Conservation (phyloP, 768 basidiomycete species). For the Lactarius deliciosus region DNA sequence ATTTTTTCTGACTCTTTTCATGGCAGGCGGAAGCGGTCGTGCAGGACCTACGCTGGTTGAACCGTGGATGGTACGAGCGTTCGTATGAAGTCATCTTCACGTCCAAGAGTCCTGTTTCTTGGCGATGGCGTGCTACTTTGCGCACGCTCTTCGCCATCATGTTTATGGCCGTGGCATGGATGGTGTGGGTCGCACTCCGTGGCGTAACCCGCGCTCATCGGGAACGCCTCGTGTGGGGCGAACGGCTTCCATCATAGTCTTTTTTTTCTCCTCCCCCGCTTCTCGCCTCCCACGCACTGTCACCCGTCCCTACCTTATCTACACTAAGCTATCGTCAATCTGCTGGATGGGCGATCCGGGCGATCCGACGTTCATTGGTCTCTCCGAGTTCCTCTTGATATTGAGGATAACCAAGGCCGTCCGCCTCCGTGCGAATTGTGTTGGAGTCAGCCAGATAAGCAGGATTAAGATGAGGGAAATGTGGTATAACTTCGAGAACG, state of each 20-base stretch:
- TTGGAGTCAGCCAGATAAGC: no score
- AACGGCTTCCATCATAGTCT: slow-evolving; percentile 66
- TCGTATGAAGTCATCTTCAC: slow-evolving; percentile 77
- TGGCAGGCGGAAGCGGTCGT: slow-evolving; percentile 63
- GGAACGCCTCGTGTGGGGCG: slow-evolving; percentile 77
- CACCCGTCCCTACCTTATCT: background rate
- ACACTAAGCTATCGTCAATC: background rate
- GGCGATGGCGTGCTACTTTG: slow-evolving; percentile 65
- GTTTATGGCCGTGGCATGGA: slow-evolving; percentile 59
- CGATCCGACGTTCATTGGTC: no score
- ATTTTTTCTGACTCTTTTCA: slow-evolving; percentile 8
- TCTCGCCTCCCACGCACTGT: background rate
- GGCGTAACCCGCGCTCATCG: slow-evolving; percentile 75
- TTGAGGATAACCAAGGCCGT: no score
- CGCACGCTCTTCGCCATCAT: slow-evolving; percentile 41
- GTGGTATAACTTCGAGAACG: no score
- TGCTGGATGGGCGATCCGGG: no score
- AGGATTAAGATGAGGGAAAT: no score
- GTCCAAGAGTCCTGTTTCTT: slow-evolving; percentile 66
- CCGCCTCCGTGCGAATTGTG: no score
- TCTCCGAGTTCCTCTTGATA: no score
- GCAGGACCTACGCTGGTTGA: slow-evolving; percentile 68
- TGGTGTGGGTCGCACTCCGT: slow-evolving; percentile 56
- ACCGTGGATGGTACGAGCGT: slow-evolving; percentile 75
- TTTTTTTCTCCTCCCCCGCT: background rate